Evolutionary conservation across 192 early-diverging fungal genomes (phyloP), one percentile per base, ranked within the genome.

Genomic region (Backusella parvicylindrica): DNA sequence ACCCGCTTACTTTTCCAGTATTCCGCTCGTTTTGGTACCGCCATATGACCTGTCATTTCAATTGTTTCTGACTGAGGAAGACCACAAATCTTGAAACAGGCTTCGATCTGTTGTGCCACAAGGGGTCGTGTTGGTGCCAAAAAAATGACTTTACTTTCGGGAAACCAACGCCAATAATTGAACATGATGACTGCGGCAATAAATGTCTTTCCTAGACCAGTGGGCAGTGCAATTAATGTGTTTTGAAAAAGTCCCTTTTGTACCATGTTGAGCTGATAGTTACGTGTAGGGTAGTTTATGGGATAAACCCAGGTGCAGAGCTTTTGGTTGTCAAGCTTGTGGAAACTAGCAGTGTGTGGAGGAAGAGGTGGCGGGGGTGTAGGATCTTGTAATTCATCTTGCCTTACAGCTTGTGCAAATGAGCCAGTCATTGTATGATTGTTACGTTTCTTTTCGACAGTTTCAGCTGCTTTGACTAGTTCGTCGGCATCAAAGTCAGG

Each of bases 161-260:
- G 94, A 77, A 98, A 98, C 97, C 97, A 98, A 16, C 94, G 90
- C 69, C 88, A 92, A 77, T 91, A 90, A 75, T 97, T 97, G 43
- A 84, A 91, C 94, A 98, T 97, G 0, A 97, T 92, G 0, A 98
- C 97, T 6, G 95, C 95, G 0, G 97, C 97, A 78, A 98, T 95
- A 74, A 98, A 90, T 1, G 97, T 98, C 81, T 98, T 98, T 60
- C 97, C 97, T 68, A 97, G 86, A 60, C 95, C 95, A 0, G 91
- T 94, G 0, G 91, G 91, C 32, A 97, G 83, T 6, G 93, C 89
- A 4, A 97, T 95, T 13, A 98, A 84, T 18, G 95, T 96, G 77
- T 98, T 98, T 67, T 87, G 83, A 63, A 91, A 90, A 33, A 98
- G 80, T 2, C 91, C 90, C 1, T 84, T 85, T 53, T 89, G 84